Conservation (phyloP, 768 basidiomycete genomes). For the Amanita rubescens region DNA sequence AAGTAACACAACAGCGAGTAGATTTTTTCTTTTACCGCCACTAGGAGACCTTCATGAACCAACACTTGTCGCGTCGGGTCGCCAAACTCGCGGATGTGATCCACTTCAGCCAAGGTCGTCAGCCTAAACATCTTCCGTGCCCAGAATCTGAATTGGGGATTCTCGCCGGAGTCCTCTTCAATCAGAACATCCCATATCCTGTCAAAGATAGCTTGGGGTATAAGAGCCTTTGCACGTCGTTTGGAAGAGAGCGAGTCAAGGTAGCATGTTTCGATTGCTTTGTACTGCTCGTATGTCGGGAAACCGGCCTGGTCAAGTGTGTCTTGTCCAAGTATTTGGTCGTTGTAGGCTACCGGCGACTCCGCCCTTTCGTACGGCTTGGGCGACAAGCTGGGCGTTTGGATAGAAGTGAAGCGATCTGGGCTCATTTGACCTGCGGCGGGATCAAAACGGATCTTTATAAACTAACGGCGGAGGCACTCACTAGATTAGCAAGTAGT, state of each 20-base stretch:
- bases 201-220: conserved; percentile 64
- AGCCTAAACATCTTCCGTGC: conserved; percentile 74
- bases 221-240: conserved; percentile 59
- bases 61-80: conserved; percentile 33
- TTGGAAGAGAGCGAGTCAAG: conserved; percentile 48
- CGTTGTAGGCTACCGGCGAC: not conserved
- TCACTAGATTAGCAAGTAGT: not conserved
- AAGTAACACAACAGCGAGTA: conserved; percentile 73
- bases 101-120: conserved; percentile 14
- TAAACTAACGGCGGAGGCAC: not conserved
- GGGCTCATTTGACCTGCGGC: not conserved
- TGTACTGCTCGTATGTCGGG: conserved; percentile 56
- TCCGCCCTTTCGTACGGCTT: conserved; percentile 1
- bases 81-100: not conserved
- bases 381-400: not conserved
- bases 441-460: not conserved
- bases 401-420: not conserved
- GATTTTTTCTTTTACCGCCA: conserved; percentile 71
- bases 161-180: conserved; percentile 36
- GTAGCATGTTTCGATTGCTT: conserved; percentile 50
- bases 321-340: not conserved
- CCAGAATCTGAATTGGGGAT: conserved; percentile 77
- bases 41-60: conserved; percentile 63
- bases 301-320: conserved; percentile 35
- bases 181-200: conserved; percentile 61